Evolutionary conservation across 805 yeast species (phyloP).

Genomic region (Teunomyces barrocoloradensis): DNA sequence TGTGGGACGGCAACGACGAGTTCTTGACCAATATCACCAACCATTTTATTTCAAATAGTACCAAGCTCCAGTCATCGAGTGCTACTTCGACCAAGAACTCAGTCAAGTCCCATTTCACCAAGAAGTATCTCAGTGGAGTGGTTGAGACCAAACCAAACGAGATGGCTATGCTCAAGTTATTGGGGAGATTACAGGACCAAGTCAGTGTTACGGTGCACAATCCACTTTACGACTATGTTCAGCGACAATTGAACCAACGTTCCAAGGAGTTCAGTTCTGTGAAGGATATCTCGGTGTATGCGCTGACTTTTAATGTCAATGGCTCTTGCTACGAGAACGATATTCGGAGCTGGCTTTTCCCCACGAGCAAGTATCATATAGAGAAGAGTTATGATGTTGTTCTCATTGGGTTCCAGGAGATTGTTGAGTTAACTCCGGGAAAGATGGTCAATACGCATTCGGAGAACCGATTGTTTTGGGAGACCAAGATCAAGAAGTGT

Average conservation of each 20-base stretch:
- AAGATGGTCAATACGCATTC: slow-evolving; percentile 80
- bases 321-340: slow-evolving; percentile 45
- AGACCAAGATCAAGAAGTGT: slow-evolving; percentile 50
- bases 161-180: slow-evolving; percentile 44
- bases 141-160: slow-evolving; percentile 39
- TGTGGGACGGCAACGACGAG: slow-evolving; percentile 50
- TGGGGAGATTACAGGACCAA: slow-evolving; percentile 50
- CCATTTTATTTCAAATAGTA: slow-evolving; percentile 36
- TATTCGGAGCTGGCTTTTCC: slow-evolving; percentile 46
- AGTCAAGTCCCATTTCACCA: slow-evolving; percentile 34
- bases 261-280: slow-evolving; percentile 38
- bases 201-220: slow-evolving; percentile 43
- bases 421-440: slow-evolving; percentile 77
- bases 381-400: slow-evolving; percentile 61
- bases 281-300: slow-evolving; percentile 42
- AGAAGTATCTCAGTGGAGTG: slow-evolving; percentile 41
- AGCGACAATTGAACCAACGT: slow-evolving; percentile 38
- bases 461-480: slow-evolving; percentile 61
- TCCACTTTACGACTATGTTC: slow-evolving; percentile 54
- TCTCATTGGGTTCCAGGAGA: slow-evolving; percentile 85
- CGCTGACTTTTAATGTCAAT: slow-evolving; percentile 56
- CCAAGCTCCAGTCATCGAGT: slow-evolving; percentile 44
- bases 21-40: slow-evolving; percentile 37
- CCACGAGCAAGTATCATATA: slow-evolving; percentile 26
- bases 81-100: slow-evolving; percentile 33